These are phyloP conservation scores for Pouteria campechiana DNA, from an alignment of 179 eudicot genomes.

Conservation along the genomic window DNA sequence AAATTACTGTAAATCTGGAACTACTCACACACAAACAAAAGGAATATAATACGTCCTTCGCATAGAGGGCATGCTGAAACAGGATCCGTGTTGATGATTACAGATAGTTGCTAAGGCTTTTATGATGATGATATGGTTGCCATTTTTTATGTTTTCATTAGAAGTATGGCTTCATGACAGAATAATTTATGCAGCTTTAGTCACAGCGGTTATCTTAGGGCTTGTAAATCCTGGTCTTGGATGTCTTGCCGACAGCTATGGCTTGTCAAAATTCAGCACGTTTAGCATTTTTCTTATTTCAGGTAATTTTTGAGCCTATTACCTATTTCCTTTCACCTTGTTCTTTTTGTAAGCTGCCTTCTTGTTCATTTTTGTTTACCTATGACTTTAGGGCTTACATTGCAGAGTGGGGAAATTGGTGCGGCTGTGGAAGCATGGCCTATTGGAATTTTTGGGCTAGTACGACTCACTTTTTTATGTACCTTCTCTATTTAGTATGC, in stretches of 20 bases:
- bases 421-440: constrained; percentile 93
- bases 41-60: too few species aligned
- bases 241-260: constrained; percentile 53
- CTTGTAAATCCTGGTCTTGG: constrained; percentile 77
- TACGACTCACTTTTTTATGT: constrained; percentile 25
- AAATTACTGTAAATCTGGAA: too few species aligned
- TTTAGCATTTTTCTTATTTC: constrained; percentile 76
- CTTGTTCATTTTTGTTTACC: constrained; percentile 3
- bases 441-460: constrained; percentile 81
- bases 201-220: constrained; percentile 65
- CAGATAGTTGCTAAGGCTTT: too few species aligned
- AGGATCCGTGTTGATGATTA: too few species aligned
- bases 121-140: too few species aligned
- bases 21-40: too few species aligned
- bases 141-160: neutral
- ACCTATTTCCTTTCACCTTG: neutral
- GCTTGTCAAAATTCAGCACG: constrained; percentile 74
- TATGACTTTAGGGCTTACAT: constrained; percentile 56
- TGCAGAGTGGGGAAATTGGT: constrained; percentile 83
- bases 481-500: constrained; percentile 2
- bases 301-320: constrained; percentile 31
- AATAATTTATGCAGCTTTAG: constrained; percentile 49
- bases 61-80: too few species aligned
- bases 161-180: neutral
- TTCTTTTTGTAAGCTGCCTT: neutral